These are phyloP conservation scores for Sphaerobolus stellatus DNA, from an alignment of 1,284 basidiomycete genomes.

Conservation along the genomic window DNA sequence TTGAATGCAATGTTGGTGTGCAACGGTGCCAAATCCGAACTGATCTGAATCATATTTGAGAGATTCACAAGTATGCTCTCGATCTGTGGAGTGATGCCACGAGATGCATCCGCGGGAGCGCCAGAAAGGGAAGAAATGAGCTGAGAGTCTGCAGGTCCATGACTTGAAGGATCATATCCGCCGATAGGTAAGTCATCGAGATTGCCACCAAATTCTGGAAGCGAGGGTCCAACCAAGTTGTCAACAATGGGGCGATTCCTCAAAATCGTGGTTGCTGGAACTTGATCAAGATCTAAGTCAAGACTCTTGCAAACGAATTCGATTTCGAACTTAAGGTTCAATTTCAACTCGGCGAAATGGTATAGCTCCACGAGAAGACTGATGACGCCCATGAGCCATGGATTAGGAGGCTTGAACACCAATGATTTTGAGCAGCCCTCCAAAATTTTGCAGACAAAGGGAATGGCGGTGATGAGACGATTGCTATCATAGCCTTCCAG, in stretches of 20 bases:
- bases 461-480: conserved; percentile 91
- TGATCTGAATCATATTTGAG: conserved; percentile 77
- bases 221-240: conserved; percentile 49
- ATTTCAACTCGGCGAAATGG: conserved; percentile 93
- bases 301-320: conserved; percentile 95
- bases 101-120: conserved; percentile 53
- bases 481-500: conserved; percentile 94
- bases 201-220: conserved; percentile 71
- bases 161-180: conserved; percentile 54
- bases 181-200: conserved; percentile 71
- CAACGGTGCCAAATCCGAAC: conserved; percentile 67
- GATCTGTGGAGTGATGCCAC: conserved; percentile 67
- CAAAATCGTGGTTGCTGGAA: conserved; percentile 85
- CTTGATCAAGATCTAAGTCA: conserved; percentile 81
- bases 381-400: conserved; percentile 96
- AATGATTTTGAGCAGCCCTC: conserved; percentile 87
- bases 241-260: conserved; percentile 65
- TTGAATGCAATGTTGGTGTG: conserved; percentile 85
- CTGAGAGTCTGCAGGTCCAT: conserved; percentile 46
- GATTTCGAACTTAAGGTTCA: conserved; percentile 99
- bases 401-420: conserved; percentile 95
- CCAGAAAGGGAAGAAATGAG: conserved; percentile 60
- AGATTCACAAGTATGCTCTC: conserved; percentile 79
- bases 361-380: conserved; percentile 93
- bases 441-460: conserved; percentile 97